Evolutionary conservation across 1,139 yeast species (phyloP).

Genomic region (Keqinozyma sinolaborantium): DNA sequence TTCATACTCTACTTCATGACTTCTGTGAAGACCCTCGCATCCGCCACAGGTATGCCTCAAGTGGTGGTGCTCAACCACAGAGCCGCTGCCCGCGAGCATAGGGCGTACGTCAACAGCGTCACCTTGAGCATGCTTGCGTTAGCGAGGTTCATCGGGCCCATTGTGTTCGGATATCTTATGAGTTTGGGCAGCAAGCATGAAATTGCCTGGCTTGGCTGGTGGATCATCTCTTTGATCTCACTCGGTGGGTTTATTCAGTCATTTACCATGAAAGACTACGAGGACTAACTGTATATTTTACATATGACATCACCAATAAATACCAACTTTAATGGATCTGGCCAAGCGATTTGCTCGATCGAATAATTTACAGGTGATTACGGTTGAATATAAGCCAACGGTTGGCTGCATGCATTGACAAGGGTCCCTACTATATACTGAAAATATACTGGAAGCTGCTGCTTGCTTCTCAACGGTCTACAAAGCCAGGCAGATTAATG

Average conservation of each 20-base stretch:
- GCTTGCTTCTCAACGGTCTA: too few species aligned
- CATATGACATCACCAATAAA: too few species aligned
- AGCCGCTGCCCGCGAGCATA: constrained; percentile 43
- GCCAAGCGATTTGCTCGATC: too few species aligned
- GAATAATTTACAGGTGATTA: too few species aligned
- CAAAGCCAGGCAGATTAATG: too few species aligned
- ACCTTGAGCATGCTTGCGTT: constrained; percentile 48
- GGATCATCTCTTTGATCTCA: constrained; percentile 35
- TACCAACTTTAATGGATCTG: too few species aligned
- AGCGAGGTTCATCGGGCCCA: constrained; percentile 57
- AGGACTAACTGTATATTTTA: too few species aligned
- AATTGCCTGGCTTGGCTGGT: constrained; percentile 52
- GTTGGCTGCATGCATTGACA: too few species aligned
- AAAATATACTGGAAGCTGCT: too few species aligned
- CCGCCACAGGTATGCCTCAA: constrained; percentile 14
- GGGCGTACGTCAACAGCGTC: constrained; percentile 49
- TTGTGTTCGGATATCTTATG: constrained; percentile 55
- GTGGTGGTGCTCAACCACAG: constrained; percentile 39
- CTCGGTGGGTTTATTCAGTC: constrained; percentile 28
- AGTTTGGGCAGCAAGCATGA: constrained; percentile 38
- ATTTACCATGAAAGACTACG: constrained; percentile 20
- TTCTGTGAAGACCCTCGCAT: constrained; percentile 34
- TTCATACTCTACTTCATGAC: constrained; percentile 17
- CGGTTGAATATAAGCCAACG: too few species aligned
- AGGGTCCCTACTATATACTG: too few species aligned